Evolutionary conservation across 352 stramenopile species (phyloP).

Genomic region (Phytophthora sp.): DNA sequence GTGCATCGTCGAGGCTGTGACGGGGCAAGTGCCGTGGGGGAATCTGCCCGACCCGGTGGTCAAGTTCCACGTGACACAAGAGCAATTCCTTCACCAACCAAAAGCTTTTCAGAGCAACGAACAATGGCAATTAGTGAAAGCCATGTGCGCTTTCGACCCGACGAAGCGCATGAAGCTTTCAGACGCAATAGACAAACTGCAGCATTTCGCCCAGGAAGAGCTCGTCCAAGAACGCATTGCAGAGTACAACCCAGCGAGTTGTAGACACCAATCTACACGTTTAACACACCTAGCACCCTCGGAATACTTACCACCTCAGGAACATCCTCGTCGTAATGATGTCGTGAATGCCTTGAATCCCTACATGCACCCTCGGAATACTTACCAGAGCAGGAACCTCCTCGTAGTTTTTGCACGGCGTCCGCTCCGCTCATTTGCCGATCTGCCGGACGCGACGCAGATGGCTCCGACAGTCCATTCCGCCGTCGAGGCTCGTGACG

Average conservation of each 20-base stretch:
- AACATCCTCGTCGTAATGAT: background rate
- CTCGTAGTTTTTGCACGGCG: background rate
- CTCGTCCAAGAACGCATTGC: conserved; percentile 11
- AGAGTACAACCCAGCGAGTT: too few species aligned
- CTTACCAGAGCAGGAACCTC: background rate
- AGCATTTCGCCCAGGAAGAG: conserved; percentile 11
- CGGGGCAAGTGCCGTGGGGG: conserved; percentile 6
- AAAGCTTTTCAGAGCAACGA: too few species aligned
- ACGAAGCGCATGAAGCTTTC: background rate
- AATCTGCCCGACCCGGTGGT: too few species aligned
- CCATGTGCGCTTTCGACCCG: conserved; percentile 17
- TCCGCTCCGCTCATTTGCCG: conserved; percentile 18
- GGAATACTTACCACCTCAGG: conserved; percentile 16
- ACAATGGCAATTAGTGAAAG: conserved; percentile 9
- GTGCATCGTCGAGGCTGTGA: conserved; percentile 13
- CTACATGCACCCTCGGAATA: background rate
- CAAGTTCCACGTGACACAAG: too few species aligned
- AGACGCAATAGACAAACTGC: conserved; percentile 8
- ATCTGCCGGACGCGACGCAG: conserved; percentile 3
- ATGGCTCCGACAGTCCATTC: conserved; percentile 23
- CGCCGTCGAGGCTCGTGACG: conserved; percentile 40
- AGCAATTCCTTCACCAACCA: too few species aligned
- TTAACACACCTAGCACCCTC: too few species aligned
- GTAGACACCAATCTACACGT: too few species aligned
- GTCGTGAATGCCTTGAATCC: background rate